Percentiles rank a stretch among this genome's conserved stretches.
Evolutionary conservation across 176 grass and related monocot genomes (phyloP).

Genomic region (Alloteropsis semialata): DNA sequence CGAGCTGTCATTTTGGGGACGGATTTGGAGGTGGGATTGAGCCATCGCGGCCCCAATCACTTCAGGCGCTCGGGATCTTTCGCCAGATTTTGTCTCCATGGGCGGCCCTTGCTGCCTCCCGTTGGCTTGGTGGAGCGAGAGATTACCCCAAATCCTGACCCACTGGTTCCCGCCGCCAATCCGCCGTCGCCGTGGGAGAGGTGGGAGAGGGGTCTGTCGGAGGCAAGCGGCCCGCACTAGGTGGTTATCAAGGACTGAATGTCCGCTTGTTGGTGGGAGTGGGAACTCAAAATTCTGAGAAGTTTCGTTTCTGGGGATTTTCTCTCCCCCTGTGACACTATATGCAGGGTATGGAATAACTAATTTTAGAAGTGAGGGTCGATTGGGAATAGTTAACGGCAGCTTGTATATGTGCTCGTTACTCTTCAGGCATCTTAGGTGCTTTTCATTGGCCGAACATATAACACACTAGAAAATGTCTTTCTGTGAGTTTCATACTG

Average conservation of each 20-base stretch:
- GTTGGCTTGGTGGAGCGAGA: neutral
- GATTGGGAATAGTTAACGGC: neutral
- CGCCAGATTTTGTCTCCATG: neutral
- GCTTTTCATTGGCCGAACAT: neutral
- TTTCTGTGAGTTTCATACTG: neutral
- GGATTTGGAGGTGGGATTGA: neutral
- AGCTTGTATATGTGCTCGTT: neutral
- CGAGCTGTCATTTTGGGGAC: too few relatives aligned
- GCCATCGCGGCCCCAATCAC: neutral
- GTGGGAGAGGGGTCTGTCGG: neutral
- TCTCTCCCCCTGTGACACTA: neutral
- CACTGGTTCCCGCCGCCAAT: neutral
- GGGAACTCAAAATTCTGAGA: neutral
- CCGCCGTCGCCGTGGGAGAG: too few relatives aligned
- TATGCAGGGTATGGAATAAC: neutral
- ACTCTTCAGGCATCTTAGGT: neutral
- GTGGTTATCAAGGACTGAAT: neutral
- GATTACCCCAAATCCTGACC: neutral
- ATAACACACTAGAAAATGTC: neutral
- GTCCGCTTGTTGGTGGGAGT: neutral
- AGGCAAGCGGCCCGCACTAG: neutral
- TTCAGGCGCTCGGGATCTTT: neutral
- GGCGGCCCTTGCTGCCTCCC: neutral
- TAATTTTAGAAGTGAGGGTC: neutral
- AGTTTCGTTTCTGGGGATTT: neutral